These are phyloP conservation scores for Sophora flavescens DNA, from an alignment of 306 rosid species.

Conservation along the genomic window DNA sequence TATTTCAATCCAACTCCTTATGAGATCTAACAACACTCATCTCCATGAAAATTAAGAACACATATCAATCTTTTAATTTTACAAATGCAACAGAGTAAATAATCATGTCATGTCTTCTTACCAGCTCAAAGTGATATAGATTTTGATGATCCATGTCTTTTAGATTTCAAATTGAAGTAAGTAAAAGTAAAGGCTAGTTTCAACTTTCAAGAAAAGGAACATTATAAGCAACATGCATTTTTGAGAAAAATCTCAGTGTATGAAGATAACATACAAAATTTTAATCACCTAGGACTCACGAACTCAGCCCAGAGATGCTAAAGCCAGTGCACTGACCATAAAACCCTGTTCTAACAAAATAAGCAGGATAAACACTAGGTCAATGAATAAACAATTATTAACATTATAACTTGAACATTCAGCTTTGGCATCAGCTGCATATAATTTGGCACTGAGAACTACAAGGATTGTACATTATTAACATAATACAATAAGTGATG, in stretches of 20 bases:
- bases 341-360: slow-evolving; percentile 16
- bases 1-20: neutral
- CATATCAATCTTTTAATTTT: neutral
- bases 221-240: neutral
- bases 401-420: neutral
- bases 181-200: slow-evolving; percentile 1
- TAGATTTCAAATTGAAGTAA: neutral
- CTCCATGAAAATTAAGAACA: neutral
- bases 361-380: neutral
- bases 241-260: neutral
- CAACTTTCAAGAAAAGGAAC: neutral
- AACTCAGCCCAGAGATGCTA: neutral
- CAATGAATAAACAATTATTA: neutral
- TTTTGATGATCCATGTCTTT: slow-evolving; percentile 5
- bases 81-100: neutral
- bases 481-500: neutral
- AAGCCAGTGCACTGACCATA: neutral
- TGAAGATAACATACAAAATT: neutral
- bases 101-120: slow-evolving; percentile 11
- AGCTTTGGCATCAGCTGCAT: slow-evolving; percentile 5
- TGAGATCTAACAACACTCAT: neutral
- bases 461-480: neutral
- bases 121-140: neutral
- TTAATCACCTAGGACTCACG: neutral
- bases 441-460: neutral